Percentiles rank a stretch among this genome's conserved stretches.
Conservation (phyloP, 306 rosid genomes). For the Trichosanthes cucumerina region DNA sequence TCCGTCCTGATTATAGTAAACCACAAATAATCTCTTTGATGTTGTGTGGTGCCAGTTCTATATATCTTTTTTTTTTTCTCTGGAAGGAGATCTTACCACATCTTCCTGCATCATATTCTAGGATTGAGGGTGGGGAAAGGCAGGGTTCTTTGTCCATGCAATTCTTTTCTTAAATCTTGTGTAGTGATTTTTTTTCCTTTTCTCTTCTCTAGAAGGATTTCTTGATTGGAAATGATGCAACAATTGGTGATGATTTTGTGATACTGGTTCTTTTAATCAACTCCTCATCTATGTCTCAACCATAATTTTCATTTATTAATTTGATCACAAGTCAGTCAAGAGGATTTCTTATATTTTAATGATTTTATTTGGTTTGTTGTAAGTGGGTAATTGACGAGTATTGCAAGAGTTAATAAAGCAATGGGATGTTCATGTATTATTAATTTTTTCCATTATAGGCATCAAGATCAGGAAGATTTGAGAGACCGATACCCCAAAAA, state of each 20-base stretch:
- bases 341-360: not conserved
- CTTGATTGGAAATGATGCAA: conserved; percentile 1
- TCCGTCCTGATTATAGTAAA: not conserved
- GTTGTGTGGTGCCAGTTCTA: not conserved
- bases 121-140: not conserved
- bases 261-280: not conserved
- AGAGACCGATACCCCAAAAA: conserved; percentile 48
- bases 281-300: not conserved
- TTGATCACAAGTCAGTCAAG: not conserved
- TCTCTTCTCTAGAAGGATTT: not conserved
- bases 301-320: not conserved
- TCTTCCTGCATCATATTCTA: not conserved
- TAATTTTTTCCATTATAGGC: conserved; percentile 33
- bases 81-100: not conserved
- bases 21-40: not conserved
- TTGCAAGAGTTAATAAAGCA: not conserved
- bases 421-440: conserved; percentile 8
- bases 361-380: not conserved
- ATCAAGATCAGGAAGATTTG: conserved; percentile 46
- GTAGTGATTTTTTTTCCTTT: not conserved
- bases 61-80: not conserved
- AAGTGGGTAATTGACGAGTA: not conserved
- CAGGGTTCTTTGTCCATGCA: not conserved
- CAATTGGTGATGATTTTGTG: not conserved
- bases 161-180: not conserved